phyloP scores from a whole-genome alignment of 2,329 filamentous ascomycete genomes.

The Venturia effusa region DNA sequence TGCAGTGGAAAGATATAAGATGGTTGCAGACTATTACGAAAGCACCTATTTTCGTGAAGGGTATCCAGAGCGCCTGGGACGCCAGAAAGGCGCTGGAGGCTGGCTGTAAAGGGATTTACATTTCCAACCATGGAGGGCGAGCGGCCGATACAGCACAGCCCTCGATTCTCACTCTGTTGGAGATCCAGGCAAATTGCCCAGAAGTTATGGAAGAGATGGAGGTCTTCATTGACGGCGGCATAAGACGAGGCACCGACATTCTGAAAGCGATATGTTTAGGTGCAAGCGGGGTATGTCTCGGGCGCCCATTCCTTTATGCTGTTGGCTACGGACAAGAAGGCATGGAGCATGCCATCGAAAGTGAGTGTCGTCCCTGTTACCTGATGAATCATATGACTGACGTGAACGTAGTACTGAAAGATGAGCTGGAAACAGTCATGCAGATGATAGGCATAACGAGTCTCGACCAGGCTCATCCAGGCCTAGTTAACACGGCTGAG shows the following conservation, averaged over 20 bases:
- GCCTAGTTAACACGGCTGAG: conserved; percentile 11
- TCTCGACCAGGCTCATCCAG: conserved; percentile 11
- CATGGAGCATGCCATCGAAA: conserved; percentile 25
- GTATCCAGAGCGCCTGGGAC: conserved; percentile 30
- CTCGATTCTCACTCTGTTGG: conserved; percentile 25
- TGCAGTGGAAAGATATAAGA: conserved; percentile 38
- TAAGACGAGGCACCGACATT: conserved; percentile 28
- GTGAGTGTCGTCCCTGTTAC: conserved; percentile 18
- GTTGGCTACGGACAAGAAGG: conserved; percentile 27
- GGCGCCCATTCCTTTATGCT: conserved; percentile 27
- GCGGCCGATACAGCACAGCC: conserved; percentile 12
- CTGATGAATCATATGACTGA: not conserved
- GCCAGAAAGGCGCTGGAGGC: conserved; percentile 30
- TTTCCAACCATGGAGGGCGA: conserved; percentile 43
- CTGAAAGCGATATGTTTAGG: conserved; percentile 29
- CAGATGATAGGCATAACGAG: conserved; percentile 12
- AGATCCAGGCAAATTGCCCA: conserved; percentile 27
- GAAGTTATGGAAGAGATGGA: conserved; percentile 26
- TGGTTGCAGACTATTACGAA: conserved; percentile 30
- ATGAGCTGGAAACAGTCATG: conserved; percentile 14
- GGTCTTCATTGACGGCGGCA: conserved; percentile 27
- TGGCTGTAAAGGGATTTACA: conserved; percentile 35
- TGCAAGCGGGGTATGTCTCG: conserved; percentile 28
- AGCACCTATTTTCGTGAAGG: conserved; percentile 34
- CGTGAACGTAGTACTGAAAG: conserved; percentile 10